Evolutionary conservation across 805 yeast species (phyloP).

Genomic region (Sungouiella blattae): DNA sequence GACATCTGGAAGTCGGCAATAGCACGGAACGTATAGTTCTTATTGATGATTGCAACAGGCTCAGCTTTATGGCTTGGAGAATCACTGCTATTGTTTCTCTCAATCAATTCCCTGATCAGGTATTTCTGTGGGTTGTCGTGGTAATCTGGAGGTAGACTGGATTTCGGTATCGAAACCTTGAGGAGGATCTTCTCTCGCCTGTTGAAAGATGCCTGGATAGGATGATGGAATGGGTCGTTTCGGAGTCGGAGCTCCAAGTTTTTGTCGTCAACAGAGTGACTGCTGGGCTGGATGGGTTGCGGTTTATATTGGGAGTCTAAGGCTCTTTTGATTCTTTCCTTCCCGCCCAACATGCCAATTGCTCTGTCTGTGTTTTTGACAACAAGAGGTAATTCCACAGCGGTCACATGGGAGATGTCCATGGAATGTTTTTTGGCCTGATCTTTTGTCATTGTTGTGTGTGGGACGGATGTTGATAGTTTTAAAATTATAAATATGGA

Average conservation of each 20-base stretch:
- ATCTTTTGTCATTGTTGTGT: constrained; percentile 6
- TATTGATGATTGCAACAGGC: constrained; percentile 66
- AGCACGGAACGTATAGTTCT: constrained; percentile 74
- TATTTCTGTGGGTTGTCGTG: constrained; percentile 29
- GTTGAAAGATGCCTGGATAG: constrained; percentile 52
- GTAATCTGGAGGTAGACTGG: constrained; percentile 38
- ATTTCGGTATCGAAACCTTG: constrained; percentile 59
- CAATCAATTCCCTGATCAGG: constrained; percentile 40
- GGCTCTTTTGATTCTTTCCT: constrained; percentile 36
- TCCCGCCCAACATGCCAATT: constrained; percentile 67
- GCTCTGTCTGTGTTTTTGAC: constrained; percentile 65
- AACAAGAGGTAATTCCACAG: constrained; percentile 75
- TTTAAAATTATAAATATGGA: neutral
- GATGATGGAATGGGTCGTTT: constrained; percentile 52
- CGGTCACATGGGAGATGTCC: constrained; percentile 69
- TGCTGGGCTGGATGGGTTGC: constrained; percentile 17
- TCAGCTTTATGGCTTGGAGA: constrained; percentile 38
- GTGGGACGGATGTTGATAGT: neutral
- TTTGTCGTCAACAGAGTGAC: constrained; percentile 27
- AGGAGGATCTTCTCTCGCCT: constrained; percentile 56
- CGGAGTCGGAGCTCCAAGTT: constrained; percentile 40
- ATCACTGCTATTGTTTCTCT: constrained; percentile 21
- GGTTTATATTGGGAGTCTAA: constrained; percentile 33
- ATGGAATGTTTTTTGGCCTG: constrained; percentile 55
- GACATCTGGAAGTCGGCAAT: constrained; percentile 83